Conservation (phyloP, 495 filamentous ascomycete genomes). For the Penicillium atrosanguineum region DNA sequence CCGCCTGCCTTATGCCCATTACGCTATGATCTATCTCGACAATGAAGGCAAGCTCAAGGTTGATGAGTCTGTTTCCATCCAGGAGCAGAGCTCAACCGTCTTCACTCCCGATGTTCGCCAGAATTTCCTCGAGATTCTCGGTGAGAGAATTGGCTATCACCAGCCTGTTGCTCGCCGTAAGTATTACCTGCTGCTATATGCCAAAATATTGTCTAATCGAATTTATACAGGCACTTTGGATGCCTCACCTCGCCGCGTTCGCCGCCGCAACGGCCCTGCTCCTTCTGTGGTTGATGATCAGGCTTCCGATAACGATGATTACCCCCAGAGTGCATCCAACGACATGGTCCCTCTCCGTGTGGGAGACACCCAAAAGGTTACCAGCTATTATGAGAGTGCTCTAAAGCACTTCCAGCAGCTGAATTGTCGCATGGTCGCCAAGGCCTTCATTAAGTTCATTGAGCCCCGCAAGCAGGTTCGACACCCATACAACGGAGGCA, state of each 20-base stretch:
- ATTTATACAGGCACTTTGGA: constrained; percentile 11
- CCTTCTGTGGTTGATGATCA: constrained; percentile 20
- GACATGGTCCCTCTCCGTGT: constrained; percentile 39
- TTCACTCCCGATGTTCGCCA: constrained; percentile 40
- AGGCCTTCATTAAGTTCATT: constrained; percentile 77
- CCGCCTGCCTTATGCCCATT: constrained; percentile 37
- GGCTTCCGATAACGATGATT: constrained; percentile 26
- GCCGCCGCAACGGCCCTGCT: constrained; percentile 31
- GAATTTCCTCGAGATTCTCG: constrained; percentile 38
- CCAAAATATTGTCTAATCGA: not conserved
- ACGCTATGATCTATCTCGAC: constrained; percentile 45
- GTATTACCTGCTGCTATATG: constrained; percentile 2
- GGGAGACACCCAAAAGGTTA: constrained; percentile 37
- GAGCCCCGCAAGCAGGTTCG: constrained; percentile 78
- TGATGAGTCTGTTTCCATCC: constrained; percentile 37
- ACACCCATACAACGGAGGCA: constrained; percentile 62
- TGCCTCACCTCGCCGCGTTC: constrained; percentile 29
- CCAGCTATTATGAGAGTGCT: constrained; percentile 40
- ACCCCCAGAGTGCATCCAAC: constrained; percentile 20
- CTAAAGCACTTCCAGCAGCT: constrained; percentile 72
- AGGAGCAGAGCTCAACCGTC: constrained; percentile 32
- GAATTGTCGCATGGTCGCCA: constrained; percentile 65
- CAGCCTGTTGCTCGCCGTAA: constrained; percentile 31
- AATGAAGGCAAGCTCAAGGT: constrained; percentile 36
- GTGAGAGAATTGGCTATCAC: constrained; percentile 31